Conservation (phyloP, 1,284 basidiomycete genomes). For the Tilletiopsis washingtonensis region DNA sequence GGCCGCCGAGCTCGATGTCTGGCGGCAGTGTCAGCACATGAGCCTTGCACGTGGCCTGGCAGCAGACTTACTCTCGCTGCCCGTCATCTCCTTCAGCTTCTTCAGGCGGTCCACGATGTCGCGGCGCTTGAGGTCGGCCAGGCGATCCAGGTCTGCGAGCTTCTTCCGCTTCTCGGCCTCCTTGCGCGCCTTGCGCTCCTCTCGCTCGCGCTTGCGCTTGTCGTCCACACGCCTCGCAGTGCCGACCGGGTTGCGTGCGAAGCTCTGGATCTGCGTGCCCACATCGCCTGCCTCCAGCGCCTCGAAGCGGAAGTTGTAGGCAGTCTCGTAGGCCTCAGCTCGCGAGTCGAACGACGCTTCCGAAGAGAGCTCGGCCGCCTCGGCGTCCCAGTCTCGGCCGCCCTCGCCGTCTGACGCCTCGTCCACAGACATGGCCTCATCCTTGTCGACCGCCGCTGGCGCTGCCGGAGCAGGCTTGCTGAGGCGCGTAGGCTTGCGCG, state of each 20-base stretch:
- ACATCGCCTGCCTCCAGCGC: constrained; percentile 28
- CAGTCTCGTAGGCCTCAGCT: constrained; percentile 44
- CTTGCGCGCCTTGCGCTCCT: constrained; percentile 38
- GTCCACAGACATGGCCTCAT: constrained; percentile 3
- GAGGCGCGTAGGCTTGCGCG: too few species aligned
- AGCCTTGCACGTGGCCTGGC: too few species aligned
- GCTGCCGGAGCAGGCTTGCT: too few species aligned
- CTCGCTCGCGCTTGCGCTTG: constrained; percentile 37
- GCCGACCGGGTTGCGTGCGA: constrained; percentile 33
- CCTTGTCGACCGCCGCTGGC: not conserved
- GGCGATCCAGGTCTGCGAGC: constrained; percentile 35
- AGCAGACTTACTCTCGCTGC: constrained; percentile 19
- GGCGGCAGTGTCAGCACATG: too few species aligned
- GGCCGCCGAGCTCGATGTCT: too few species aligned
- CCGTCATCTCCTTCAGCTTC: constrained; percentile 34
- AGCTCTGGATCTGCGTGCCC: constrained; percentile 32
- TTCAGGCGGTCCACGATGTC: constrained; percentile 41
- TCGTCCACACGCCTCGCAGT: constrained; percentile 37
- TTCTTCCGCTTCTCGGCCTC: constrained; percentile 39
- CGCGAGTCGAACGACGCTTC: constrained; percentile 32
- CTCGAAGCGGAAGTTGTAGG: constrained; percentile 47
- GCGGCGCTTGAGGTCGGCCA: constrained; percentile 36
- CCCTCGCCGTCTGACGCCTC: constrained; percentile 4
- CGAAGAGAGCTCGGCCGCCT: constrained; percentile 42
- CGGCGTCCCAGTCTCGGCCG: constrained; percentile 42